Evolutionary conservation across 305 asterid species (phyloP).

Genomic region (Fraxinus nigra): DNA sequence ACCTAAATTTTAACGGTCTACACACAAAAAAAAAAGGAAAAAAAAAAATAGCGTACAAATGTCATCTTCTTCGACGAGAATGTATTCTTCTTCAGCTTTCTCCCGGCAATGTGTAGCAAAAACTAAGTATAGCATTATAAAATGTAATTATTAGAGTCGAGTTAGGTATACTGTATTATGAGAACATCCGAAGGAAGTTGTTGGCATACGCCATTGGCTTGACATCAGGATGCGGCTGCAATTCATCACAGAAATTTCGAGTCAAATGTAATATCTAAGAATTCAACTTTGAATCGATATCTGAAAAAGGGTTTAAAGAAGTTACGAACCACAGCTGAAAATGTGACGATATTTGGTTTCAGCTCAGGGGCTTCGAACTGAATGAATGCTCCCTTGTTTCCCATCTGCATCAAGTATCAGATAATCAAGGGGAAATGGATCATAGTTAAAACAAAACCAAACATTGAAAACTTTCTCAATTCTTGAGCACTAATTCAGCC

Average conservation of each 20-base stretch:
- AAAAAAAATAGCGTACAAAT: conserved; percentile 22
- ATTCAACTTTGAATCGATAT: not conserved
- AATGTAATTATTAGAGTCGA: conserved; percentile 5
- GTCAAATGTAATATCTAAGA: not conserved
- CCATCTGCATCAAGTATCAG: conserved; percentile 64
- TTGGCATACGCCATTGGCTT: conserved; percentile 98
- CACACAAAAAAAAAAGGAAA: not conserved
- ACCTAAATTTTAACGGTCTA: conserved; percentile 23
- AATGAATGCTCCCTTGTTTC: conserved; percentile 97
- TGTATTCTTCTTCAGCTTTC: conserved; percentile 28
- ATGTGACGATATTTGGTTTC: conserved; percentile 82
- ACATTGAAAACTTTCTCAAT: not conserved
- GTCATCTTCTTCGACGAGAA: conserved; percentile 25
- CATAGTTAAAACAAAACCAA: not conserved
- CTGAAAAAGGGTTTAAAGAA: conserved; percentile 8
- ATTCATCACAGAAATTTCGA: not conserved
- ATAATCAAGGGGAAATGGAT: not conserved
- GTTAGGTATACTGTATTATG: conserved; percentile 33
- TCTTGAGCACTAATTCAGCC: not conserved
- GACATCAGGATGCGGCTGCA: conserved; percentile 97
- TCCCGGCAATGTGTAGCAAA: conserved; percentile 27
- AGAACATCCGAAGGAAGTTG: conserved; percentile 90
- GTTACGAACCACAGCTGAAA: conserved; percentile 91
- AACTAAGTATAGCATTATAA: conserved; percentile 21
- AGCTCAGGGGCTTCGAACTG: conserved; percentile 86